phyloP scores from a whole-genome alignment of 2,329 filamentous ascomycete species.

The Chrysosporium queenslandicum region DNA sequence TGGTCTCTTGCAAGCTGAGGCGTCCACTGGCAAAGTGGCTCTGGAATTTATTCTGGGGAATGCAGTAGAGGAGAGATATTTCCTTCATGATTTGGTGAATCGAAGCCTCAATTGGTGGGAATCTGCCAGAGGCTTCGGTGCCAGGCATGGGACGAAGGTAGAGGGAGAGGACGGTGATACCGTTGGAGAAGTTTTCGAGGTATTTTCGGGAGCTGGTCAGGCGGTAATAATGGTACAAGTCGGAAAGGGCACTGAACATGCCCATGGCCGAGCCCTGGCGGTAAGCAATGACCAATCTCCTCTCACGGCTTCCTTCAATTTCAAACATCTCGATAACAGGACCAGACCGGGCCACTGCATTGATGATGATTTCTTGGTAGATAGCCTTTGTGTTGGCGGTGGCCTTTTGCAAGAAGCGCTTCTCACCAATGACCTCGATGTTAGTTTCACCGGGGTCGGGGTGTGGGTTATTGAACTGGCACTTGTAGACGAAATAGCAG shows the following conservation, averaged over 20 bases:
- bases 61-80: constrained; percentile 90
- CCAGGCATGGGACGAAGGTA: constrained; percentile 69
- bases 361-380: constrained; percentile 86
- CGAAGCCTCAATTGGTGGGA: constrained; percentile 79
- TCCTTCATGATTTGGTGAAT: constrained; percentile 99
- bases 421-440: constrained; percentile 83
- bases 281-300: constrained; percentile 89
- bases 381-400: constrained; percentile 91
- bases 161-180: constrained; percentile 91
- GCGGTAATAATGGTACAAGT: constrained; percentile 98
- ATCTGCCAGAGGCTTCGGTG: constrained; percentile 45
- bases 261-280: constrained; percentile 84
- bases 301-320: constrained; percentile 81
- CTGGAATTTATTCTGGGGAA: constrained; percentile 95
- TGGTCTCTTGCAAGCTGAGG: constrained; percentile 88
- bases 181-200: constrained; percentile 97
- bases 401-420: constrained; percentile 89
- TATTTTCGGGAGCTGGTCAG: constrained; percentile 95
- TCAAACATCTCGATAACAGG: constrained; percentile 98
- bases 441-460: constrained; percentile 70
- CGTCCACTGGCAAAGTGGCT: constrained; percentile 73
- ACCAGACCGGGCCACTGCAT: constrained; percentile 72
- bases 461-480: constrained; percentile 69
- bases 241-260: constrained; percentile 87
- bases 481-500: constrained; percentile 98